phyloP scores from a whole-genome alignment of 495 filamentous ascomycete genomes.

The Choiromyces venosus region DNA sequence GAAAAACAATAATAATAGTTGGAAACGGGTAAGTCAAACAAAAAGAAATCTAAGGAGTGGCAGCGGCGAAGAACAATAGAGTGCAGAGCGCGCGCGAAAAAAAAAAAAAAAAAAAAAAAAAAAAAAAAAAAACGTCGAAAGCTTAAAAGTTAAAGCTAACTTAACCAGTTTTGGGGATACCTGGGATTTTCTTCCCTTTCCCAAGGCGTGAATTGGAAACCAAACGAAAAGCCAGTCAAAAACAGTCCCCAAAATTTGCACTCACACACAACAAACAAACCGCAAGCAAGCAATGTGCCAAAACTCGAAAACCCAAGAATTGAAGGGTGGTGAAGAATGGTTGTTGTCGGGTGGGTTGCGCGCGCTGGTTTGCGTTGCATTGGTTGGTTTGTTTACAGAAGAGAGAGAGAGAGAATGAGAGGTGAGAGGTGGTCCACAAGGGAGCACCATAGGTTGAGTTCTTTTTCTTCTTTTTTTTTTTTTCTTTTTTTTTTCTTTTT shows the following conservation, averaged over 20 bases:
- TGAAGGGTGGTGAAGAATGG: not conserved
- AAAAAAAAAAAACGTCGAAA: constrained; percentile 22
- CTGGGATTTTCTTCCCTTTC: not conserved
- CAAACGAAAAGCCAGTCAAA: not conserved
- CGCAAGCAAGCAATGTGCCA: not conserved
- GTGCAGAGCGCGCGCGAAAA: not conserved
- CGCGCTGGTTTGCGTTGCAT: not conserved
- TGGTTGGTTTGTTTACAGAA: constrained; percentile 24
- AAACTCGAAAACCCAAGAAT: not conserved
- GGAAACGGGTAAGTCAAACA: constrained; percentile 5
- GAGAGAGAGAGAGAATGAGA: not conserved
- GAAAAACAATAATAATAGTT: constrained; percentile 1
- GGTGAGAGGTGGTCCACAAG: no score
- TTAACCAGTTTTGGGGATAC: constrained; percentile 26
- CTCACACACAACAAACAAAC: constrained; percentile 12
- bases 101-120: constrained; percentile 5
- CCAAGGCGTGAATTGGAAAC: constrained; percentile 5
- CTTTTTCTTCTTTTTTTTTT: not conserved
- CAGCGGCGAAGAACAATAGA: not conserved
- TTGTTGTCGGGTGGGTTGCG: not conserved
- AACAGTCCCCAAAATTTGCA: not conserved
- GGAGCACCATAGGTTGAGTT: no score
- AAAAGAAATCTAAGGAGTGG: not conserved
- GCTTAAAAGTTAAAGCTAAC: constrained; percentile 20
- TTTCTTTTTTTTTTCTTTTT: not conserved